Percentiles rank a stretch among this genome's conserved stretches.
Conservation (phyloP, 2,329 filamentous ascomycete genomes). For the Nothopassalora personata region DNA sequence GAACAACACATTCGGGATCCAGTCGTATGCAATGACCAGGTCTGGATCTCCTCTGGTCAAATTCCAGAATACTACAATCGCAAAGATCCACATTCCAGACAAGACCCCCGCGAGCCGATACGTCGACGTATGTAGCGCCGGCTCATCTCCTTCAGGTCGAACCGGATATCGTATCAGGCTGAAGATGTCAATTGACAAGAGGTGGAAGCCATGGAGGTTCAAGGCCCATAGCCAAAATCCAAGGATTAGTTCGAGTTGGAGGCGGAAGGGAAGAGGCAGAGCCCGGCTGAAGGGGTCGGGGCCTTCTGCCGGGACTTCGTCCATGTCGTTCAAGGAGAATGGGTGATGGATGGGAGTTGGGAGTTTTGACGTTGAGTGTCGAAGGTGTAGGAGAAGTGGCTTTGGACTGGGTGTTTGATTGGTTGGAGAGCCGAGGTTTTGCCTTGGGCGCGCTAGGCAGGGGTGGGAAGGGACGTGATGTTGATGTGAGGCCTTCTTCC, state of each 20-base stretch:
- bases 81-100: constrained; percentile 63
- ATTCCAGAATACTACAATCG: constrained; percentile 76
- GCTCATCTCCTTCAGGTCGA: constrained; percentile 63
- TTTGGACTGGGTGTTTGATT: neutral
- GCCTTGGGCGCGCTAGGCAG: neutral
- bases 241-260: constrained; percentile 77
- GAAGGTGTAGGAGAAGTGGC: neutral
- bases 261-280: constrained; percentile 83
- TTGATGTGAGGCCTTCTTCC: neutral
- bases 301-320: constrained; percentile 26
- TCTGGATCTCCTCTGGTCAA: constrained; percentile 63
- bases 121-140: constrained; percentile 67
- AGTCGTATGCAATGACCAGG: constrained; percentile 71
- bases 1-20: constrained; percentile 76
- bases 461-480: neutral
- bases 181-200: constrained; percentile 63
- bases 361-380: neutral
- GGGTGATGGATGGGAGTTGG: neutral
- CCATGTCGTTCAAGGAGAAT: neutral
- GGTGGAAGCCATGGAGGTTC: constrained; percentile 81
- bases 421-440: neutral
- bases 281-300: constrained; percentile 83
- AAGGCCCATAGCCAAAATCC: constrained; percentile 93
- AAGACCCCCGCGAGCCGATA: constrained; percentile 80
- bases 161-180: constrained; percentile 75